Evolutionary conservation across 495 filamentous ascomycete genomes (phyloP), one percentile per base, ranked within the genome.

Genomic region (Aspergillus incahuasiensis): DNA sequence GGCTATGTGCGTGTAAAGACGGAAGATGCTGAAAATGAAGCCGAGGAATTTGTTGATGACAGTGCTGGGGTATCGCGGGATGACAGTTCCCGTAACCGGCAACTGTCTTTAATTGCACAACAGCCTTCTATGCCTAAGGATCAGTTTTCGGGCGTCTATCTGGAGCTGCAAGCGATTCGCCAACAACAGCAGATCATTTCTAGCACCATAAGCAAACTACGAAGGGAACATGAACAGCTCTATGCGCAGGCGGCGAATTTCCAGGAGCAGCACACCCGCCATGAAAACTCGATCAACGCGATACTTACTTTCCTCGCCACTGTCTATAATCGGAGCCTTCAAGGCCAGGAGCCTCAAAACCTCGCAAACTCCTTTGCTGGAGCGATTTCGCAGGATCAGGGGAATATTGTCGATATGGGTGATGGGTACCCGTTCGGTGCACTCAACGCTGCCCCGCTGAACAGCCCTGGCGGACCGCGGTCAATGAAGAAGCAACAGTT

Each of bases 231-330:
- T 69, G 84, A 88, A 55, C 85, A 92, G 55, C 82, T 97, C 9
- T 95, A 90, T 61, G 86, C 91, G 35, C 94, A 97, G 68, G 91
- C 92, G 0, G 79, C 87, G 41, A 86, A 88, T 52, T 97, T 97
- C 69, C 91, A 96, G 67, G 86, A 84, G 30, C 82, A 94, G 65
- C 94, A 98, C 63, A 91, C 92, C 48, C 86, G 95, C 28, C 94
- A 98, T 63, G 95, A 98, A 68, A 96, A 91, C 63, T 96, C 91
- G 9, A 98, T 98, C 66, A 97, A 96, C 62, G 94, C 95, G 21
- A 97, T 98, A 60, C 77, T 98, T 15, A 96, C 91, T 28, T 98
- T 97, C 68, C 80, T 98, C 3, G 95, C 94, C 16, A 97, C 94
- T 8, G 90, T 98, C 8, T 98, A 97, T 75, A 89, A 94, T 61